These are phyloP conservation scores for Leccinum subtestaceum DNA, from an alignment of 768 basidiomycete species.

Conservation along the genomic window DNA sequence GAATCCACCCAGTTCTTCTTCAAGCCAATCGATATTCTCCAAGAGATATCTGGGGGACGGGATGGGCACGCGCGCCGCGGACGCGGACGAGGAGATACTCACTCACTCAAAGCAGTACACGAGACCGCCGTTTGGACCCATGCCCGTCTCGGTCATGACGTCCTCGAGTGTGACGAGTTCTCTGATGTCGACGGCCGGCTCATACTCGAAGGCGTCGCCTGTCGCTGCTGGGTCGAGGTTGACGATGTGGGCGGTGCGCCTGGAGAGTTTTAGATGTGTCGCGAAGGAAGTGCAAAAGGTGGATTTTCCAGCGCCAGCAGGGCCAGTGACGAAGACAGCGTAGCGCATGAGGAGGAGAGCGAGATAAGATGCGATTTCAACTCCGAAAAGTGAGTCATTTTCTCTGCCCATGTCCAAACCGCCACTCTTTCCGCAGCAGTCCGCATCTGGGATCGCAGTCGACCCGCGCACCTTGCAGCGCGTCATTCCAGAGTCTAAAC, in stretches of 20 bases:
- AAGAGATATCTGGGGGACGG: constrained; percentile 74
- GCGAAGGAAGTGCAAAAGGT: constrained; percentile 88
- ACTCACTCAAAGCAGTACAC: constrained; percentile 99
- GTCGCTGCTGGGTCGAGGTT: constrained; percentile 96
- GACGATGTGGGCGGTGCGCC: constrained; percentile 85
- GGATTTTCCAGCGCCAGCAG: constrained; percentile 96
- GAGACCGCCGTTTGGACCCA: constrained; percentile 95
- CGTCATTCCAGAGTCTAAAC: constrained; percentile 80
- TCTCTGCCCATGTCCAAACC: constrained; percentile 63
- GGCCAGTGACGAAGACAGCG: constrained; percentile 88
- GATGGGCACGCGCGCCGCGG: neutral
- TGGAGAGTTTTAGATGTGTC: constrained; percentile 81
- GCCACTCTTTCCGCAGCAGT: constrained; percentile 66
- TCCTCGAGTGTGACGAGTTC: constrained; percentile 91
- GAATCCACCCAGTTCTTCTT: constrained; percentile 91
- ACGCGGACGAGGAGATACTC: constrained; percentile 35
- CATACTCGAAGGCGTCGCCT: constrained; percentile 83
- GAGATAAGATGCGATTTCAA: constrained; percentile 26
- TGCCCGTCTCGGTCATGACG: constrained; percentile 92
- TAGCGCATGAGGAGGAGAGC: constrained; percentile 56
- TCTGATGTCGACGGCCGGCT: constrained; percentile 90
- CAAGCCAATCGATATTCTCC: constrained; percentile 97
- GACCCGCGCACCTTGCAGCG: constrained; percentile 86
- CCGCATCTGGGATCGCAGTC: constrained; percentile 75
- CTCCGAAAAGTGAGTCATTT: constrained; percentile 25